Evolutionary conservation across 139 green algal species (phyloP), one percentile per base, ranked within the genome.

Genomic region (Chlorella sorokiniana): DNA sequence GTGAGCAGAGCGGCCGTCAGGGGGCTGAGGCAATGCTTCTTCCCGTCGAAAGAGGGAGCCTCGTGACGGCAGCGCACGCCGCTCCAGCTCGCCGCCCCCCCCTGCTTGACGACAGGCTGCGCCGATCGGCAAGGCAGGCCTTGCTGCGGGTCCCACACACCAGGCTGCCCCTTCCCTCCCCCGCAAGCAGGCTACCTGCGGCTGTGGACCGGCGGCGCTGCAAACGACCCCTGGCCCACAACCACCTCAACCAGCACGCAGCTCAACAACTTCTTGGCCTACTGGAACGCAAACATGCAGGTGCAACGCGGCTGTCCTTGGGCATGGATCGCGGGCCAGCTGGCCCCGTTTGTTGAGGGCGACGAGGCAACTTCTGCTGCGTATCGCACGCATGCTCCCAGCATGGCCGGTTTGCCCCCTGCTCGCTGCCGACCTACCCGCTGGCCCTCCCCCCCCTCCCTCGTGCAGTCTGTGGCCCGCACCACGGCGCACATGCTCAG

Each of bases 201-300:
- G 0, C 20, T 77, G 14, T 77, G 70, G 70, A 77, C 70, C 4
- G 45, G n/a, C 16, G 45, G 70, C 0, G 31, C 31, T 7, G 33
- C 14, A n/a, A 31, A 9, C 31, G 44, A 77, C 31, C 44, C 45
- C n/a, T 63, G 52, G 27, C 7, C 44, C 18, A 33, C 42, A 25
- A 16, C 29, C 27, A 62, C 70, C 14, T 14, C 8, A 14, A 29
- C 31, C 16, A 16, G 2, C 0, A 64, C 44, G 4, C 44, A 44
- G 3, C 44, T 77, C n/a, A 42, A 63, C 44, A 35, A 41, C 22
- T 45, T 77, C 44, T 37, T 14, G 7, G 20, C 31, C 31, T 64
- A 77, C 44, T 77, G 70, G 70, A 77, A 77, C 11, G 45, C 44
- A 10, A 77, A 77, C 45, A 77, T 77, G 70, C 41, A 75, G 41